Evolutionary conservation across 1,284 basidiomycete species (phyloP).

Genomic region (Xerocomus alliaceus): DNA sequence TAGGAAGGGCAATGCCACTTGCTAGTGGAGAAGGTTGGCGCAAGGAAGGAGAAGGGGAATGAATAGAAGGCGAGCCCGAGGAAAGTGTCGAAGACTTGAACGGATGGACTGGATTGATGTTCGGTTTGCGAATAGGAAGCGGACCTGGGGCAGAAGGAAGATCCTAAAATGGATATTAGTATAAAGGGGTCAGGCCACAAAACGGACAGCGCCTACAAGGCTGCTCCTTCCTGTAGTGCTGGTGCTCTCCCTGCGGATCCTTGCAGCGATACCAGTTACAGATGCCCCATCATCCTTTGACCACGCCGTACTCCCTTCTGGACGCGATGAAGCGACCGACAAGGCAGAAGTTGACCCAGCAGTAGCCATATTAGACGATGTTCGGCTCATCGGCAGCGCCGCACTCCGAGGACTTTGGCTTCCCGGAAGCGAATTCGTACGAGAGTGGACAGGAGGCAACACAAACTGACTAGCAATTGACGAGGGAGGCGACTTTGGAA

Average conservation of each 20-base stretch:
- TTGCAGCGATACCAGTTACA: slow-evolving; percentile 41
- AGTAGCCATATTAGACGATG: slow-evolving; percentile 39
- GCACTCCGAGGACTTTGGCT: slow-evolving; percentile 45
- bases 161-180: slow-evolving; percentile 30
- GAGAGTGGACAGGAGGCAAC: slow-evolving; percentile 50
- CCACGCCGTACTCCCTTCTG: slow-evolving; percentile 45
- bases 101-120: slow-evolving; percentile 60
- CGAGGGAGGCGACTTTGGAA: slow-evolving; percentile 51
- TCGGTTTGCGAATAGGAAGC: slow-evolving; percentile 60
- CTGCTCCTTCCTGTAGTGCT: slow-evolving; percentile 44
- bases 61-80: slow-evolving; percentile 56
- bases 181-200: slow-evolving; percentile 22
- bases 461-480: slow-evolving; percentile 64
- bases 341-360: slow-evolving; percentile 46
- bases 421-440: slow-evolving; percentile 42
- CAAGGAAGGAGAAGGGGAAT: slow-evolving; percentile 56
- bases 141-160: slow-evolving; percentile 51
- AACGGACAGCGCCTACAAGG: slow-evolving; percentile 33
- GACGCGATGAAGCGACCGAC: slow-evolving; percentile 49
- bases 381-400: slow-evolving; percentile 45
- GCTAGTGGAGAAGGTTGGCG: slow-evolving; percentile 53
- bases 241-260: slow-evolving; percentile 52
- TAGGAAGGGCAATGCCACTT: slow-evolving; percentile 28
- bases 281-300: slow-evolving; percentile 47
- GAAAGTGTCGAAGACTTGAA: slow-evolving; percentile 76